Evolutionary conservation across 331 rosid species (phyloP).

Genomic region (Malus hybrid): DNA sequence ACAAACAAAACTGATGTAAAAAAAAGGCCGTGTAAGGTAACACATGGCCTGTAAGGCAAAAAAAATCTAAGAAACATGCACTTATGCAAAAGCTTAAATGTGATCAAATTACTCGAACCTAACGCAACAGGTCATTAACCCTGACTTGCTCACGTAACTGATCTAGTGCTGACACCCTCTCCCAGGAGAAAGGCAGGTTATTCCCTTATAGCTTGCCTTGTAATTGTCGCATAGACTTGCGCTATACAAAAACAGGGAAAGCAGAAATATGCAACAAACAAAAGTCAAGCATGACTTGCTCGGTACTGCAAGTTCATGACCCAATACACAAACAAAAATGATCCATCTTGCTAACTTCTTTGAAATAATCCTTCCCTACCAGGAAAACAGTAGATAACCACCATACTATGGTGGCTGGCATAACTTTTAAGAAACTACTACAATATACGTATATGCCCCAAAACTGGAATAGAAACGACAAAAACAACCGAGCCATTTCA

Average conservation of each 20-base stretch:
- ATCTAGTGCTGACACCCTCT: background rate
- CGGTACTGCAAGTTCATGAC: background rate
- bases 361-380: background rate
- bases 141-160: background rate
- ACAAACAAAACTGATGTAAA: background rate
- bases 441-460: background rate
- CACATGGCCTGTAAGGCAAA: background rate
- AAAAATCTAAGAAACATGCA: background rate
- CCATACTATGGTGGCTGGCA: background rate
- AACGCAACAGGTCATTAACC: background rate
- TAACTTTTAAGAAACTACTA: background rate
- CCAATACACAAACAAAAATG: background rate
- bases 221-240: background rate
- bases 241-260: background rate
- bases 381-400: background rate
- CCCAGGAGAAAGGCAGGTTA: background rate
- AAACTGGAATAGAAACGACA: background rate
- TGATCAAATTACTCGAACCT: background rate
- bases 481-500: background rate
- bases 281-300: too few species aligned
- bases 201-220: background rate
- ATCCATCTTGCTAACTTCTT: background rate
- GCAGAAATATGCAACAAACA: background rate
- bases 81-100: background rate
- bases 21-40: background rate